Evolutionary conservation across 2,329 filamentous ascomycete genomes (phyloP).

Genomic region (Incumbomyces delicatus): DNA sequence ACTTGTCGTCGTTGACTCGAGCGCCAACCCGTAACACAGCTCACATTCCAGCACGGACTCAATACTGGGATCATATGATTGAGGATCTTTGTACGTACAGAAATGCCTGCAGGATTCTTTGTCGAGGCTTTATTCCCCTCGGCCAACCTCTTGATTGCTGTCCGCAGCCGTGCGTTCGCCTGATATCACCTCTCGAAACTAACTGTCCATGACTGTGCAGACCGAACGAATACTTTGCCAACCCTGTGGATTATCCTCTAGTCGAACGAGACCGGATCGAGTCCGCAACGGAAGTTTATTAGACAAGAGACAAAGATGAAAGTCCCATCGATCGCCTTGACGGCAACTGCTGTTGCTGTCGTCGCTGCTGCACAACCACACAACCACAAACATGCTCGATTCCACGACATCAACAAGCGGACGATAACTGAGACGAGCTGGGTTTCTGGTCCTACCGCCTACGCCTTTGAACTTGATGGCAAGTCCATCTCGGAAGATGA

Average conservation of each 20-base stretch:
- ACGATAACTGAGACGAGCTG: conserved; percentile 35
- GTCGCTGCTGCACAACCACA: conserved; percentile 34
- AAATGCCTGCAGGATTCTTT: conserved; percentile 8
- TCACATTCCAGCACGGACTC: conserved; percentile 17
- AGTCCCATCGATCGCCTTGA: conserved; percentile 17
- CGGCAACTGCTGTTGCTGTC: conserved; percentile 32
- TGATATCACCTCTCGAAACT: conserved; percentile 7
- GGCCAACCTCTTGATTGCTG: conserved; percentile 2
- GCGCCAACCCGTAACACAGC: no score
- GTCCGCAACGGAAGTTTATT: no score
- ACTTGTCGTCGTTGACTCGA: background rate
- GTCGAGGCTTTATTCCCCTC: conserved; percentile 6
- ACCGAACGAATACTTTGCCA: conserved; percentile 10
- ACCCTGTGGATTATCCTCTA: background rate
- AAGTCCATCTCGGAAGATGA: conserved; percentile 50
- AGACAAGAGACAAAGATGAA: conserved; percentile 11
- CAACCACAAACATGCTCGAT: conserved; percentile 32
- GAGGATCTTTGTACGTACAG: conserved; percentile 18
- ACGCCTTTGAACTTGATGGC: conserved; percentile 63
- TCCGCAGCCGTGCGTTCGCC: conserved; percentile 6
- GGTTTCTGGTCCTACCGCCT: conserved; percentile 51
- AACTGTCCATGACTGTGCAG: conserved; percentile 11
- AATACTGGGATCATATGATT: conserved; percentile 17
- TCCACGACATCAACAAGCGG: conserved; percentile 30
- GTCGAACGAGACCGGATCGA: no score